Evolutionary conservation across 2,329 filamentous ascomycete genomes (phyloP).

Genomic region (Tolypocladium endophyticum): DNA sequence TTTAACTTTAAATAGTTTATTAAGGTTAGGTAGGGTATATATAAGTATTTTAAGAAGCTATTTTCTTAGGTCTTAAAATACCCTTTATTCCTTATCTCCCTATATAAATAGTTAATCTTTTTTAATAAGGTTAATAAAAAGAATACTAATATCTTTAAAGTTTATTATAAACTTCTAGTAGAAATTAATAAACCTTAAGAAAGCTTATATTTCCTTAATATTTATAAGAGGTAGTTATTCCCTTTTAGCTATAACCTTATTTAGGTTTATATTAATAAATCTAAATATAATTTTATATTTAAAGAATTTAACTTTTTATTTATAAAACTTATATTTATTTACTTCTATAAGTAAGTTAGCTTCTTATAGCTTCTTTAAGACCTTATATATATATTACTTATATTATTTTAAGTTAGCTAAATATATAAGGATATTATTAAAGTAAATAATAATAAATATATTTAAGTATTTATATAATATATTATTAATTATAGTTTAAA

Average conservation of each 20-base stretch:
- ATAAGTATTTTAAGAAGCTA: too few relatives aligned
- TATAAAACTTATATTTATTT: background rate
- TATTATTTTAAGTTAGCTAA: background rate
- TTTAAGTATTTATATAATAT: background rate
- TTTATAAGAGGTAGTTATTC: background rate
- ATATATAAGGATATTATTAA: background rate
- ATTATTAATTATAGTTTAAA: background rate
- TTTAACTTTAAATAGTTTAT: background rate
- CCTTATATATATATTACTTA: background rate
- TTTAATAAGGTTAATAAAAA: too few relatives aligned
- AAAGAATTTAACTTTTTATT: background rate
- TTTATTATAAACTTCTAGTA: too few relatives aligned
- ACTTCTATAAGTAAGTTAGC: background rate
- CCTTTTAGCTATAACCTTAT: background rate
- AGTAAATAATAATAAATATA: background rate
- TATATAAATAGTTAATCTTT: too few relatives aligned
- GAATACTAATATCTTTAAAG: too few relatives aligned
- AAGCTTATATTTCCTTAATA: too few relatives aligned
- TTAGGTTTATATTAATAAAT: background rate
- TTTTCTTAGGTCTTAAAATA: too few relatives aligned
- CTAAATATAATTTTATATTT: background rate
- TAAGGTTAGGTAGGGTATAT: background rate
- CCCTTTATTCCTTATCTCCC: too few relatives aligned
- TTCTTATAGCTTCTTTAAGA: background rate
- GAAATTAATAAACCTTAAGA: too few relatives aligned